Evolutionary conservation across 306 rosid species (phyloP).

Genomic region (Casuarina cunninghamiana): DNA sequence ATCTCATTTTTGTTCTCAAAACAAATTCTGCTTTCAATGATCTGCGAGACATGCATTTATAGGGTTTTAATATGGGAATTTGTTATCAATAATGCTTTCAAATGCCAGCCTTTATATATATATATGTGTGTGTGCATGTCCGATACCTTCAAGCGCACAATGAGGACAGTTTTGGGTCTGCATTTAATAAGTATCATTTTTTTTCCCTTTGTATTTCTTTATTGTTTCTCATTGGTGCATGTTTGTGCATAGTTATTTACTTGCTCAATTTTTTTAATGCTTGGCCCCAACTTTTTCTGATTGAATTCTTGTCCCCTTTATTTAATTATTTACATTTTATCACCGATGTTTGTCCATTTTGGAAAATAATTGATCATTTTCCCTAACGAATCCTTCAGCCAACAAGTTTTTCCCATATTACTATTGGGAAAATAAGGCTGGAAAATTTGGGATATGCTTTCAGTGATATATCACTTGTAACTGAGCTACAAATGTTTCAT

Average conservation of each 20-base stretch:
- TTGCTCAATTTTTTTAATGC: background rate
- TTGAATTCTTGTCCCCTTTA: background rate
- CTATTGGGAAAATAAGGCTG: background rate
- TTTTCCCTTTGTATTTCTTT: background rate
- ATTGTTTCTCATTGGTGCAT: background rate
- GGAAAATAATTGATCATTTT: background rate
- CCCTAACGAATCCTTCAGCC: background rate
- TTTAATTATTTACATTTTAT: background rate
- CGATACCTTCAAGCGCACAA: background rate
- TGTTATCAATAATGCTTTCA: background rate
- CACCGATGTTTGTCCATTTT: background rate
- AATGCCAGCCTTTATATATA: too few relatives aligned
- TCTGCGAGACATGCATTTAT: background rate
- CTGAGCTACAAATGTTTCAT: background rate
- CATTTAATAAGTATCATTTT: background rate
- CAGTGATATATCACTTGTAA: background rate
- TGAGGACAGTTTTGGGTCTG: background rate
- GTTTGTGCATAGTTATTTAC: background rate
- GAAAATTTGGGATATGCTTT: background rate
- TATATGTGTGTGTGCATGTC: too few relatives aligned
- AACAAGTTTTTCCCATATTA: background rate
- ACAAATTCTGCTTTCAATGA: background rate
- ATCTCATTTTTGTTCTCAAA: background rate
- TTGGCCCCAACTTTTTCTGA: background rate
- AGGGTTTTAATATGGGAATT: background rate